These are phyloP conservation scores for Amanita rimosa DNA, from an alignment of 768 basidiomycete species.

Conservation along the genomic window DNA sequence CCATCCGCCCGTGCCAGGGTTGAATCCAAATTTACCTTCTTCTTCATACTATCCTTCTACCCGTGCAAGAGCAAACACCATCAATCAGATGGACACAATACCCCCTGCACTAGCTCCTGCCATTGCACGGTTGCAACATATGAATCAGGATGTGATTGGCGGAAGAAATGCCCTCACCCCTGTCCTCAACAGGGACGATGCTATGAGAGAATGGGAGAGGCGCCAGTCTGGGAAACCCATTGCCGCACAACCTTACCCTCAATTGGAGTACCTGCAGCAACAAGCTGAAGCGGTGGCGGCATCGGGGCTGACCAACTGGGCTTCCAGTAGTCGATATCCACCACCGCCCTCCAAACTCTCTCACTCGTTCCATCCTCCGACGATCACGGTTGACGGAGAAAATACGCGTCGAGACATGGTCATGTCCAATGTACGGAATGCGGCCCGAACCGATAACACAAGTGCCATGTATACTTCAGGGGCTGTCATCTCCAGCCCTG, in stretches of 20 bases:
- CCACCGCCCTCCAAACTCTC: slow-evolving; percentile 55
- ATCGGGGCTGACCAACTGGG: slow-evolving; percentile 51
- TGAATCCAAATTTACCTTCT: slow-evolving; percentile 45
- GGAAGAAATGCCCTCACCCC: slow-evolving; percentile 83
- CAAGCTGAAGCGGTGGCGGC: slow-evolving; percentile 77
- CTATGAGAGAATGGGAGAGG: slow-evolving; percentile 93
- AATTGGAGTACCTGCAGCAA: slow-evolving; percentile 86
- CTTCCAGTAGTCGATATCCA: slow-evolving; percentile 35
- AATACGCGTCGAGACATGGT: slow-evolving; percentile 50
- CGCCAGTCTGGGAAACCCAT: slow-evolving; percentile 64
- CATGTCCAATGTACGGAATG: slow-evolving; percentile 66
- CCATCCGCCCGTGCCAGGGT: slow-evolving; percentile 20
- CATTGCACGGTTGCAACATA: slow-evolving; percentile 78
- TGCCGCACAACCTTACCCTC: slow-evolving; percentile 75
- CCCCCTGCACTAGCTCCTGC: slow-evolving; percentile 95
- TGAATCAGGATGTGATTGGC: slow-evolving; percentile 73
- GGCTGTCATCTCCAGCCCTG: slow-evolving; percentile 60
- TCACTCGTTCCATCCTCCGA: slow-evolving; percentile 56
- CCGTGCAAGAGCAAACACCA: slow-evolving; percentile 81
- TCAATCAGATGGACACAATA: slow-evolving; percentile 85
- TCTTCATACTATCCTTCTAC: slow-evolving; percentile 60
- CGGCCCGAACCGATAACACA: slow-evolving; percentile 39
- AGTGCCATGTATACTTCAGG: slow-evolving; percentile 31
- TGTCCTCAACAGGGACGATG: slow-evolving; percentile 89
- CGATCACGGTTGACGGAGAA: slow-evolving; percentile 59